A percentile compares a stretch with the other conserved stretches of the same genome.
Evolutionary conservation across 2,329 filamentous ascomycete genomes (phyloP).

Genomic region (Botryotinia calthae): DNA sequence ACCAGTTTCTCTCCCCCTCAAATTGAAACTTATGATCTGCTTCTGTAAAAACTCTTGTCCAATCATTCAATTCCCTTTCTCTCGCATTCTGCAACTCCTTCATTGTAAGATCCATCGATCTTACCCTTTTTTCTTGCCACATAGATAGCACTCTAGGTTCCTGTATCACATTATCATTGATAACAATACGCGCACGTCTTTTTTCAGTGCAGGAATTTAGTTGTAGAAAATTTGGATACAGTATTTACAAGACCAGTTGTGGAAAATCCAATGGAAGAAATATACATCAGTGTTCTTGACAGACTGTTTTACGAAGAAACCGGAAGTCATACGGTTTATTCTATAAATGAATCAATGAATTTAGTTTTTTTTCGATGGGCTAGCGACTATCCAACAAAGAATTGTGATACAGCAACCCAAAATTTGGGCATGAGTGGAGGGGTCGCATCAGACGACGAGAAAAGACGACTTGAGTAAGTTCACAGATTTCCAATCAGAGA

Average conservation of each 20-base stretch:
- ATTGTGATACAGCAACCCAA: not conserved
- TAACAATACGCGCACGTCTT: slow-evolving; percentile 41
- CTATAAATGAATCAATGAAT: fast-evolving
- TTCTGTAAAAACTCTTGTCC: slow-evolving; percentile 34
- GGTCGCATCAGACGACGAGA: not conserved
- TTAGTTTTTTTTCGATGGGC: not conserved
- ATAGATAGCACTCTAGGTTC: slow-evolving; percentile 1
- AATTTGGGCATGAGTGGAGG: not conserved
- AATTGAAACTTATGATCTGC: slow-evolving; percentile 30
- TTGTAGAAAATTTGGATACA: slow-evolving; percentile 40
- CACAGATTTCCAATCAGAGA: not conserved
- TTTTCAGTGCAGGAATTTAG: slow-evolving; percentile 43
- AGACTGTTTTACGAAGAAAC: not conserved
- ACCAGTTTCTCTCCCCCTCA: not conserved
- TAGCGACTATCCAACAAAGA: not conserved
- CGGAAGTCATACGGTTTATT: too few relatives aligned
- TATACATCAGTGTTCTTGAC: slow-evolving; percentile 42
- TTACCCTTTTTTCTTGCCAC: slow-evolving; percentile 4
- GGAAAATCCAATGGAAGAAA: slow-evolving; percentile 47
- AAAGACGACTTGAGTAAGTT: not conserved
- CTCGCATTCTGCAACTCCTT: slow-evolving; percentile 38
- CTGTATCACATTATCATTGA: slow-evolving; percentile 19
- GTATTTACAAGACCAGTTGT: slow-evolving; percentile 48
- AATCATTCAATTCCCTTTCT: slow-evolving; percentile 39
- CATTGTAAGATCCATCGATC: slow-evolving; percentile 38